Base-by-base conservation (phyloP, 2,329 filamentous ascomycete species). In the Botrytis squamosa region DNA sequence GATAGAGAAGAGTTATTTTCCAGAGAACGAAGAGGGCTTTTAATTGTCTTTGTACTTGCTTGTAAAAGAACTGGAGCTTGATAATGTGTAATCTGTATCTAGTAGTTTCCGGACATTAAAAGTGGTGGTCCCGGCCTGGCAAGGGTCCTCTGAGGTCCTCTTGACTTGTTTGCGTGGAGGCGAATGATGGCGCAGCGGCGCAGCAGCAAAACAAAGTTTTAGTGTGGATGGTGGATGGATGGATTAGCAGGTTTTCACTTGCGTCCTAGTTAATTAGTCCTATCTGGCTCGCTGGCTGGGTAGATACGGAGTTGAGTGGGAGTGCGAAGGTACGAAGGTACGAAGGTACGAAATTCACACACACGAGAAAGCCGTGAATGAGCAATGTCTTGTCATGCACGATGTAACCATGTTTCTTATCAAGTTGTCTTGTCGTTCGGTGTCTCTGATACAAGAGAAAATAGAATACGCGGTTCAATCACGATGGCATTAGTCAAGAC, bases 11-110 rank as follows among this genome's bases (percentile, higher is more conserved):
- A 64, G 25, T 3, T n/a, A 55, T 18, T 70, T 14, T 22, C 18
- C 29, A 70, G 59, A 25, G 49, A n/a, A 59, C 40, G 52, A 33
- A n/a, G 38, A 44, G 64, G 49, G 64, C 20, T 18, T 40, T n/a
- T 62, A 49, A 40, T 70, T 55, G 25, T 38, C 57, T 73, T 73
- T 73, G 72, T 73, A 73, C 36, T 16, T 73, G 12, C 8, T 5
- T 73, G 22, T 5, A 12, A 42, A 57, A 70, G 36, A 49, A 73
- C 42, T 57, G 44, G 66, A 66, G 59, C 57, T 65, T 49, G 52
- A 70, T 57, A 73, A 67, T 33, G 46, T 49, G 49, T n/a, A 55
- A 55, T 57, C 25, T 22, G 66, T 10, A 67, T 66, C 38, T 65
- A 25, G 44, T 46, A 33, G 49, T 68, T 62, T 66, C 36, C 71